Evolutionary conservation across 768 basidiomycete species (phyloP), one percentile per base, ranked within the genome.

Genomic region (Auricularia auricula-judae): DNA sequence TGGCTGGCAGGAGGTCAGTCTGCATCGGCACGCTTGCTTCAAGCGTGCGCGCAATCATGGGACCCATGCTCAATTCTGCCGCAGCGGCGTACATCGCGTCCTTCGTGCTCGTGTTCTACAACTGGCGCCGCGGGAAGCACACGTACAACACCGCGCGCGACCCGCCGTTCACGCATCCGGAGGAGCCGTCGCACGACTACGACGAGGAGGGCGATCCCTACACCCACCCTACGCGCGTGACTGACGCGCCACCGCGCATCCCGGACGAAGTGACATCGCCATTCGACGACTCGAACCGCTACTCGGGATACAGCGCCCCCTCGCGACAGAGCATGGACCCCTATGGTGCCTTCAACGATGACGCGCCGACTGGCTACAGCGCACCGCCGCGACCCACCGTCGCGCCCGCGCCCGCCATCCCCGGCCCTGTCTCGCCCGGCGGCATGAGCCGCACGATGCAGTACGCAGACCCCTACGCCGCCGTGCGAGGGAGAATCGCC

Each of bases 331-430:
- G 88, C 67, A 84, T 94, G 76, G 93, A 95, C 69, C 85, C 86
- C 16, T 94, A 95, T 70, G 93, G 93, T 59, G 93, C 92, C 33
- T 96, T 94, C 76, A 88, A 87, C 0, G 93, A 94, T 70, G 90
- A 91, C 47, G 83, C 91, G 0, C 91, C 93, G 1, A 84, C 79
- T 64, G 91, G 89, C 29, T 93, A 87, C 68, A 74, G 77, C 2
- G 75, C 73, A 35, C 39, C 39, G 16, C 61, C 60, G 33, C 29
- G 63, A 44, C 63, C 61, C 18, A 34, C 59, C 18, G 21, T 35
- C 63, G 73, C 75, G 34, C 66, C 69, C 23, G 62, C 65, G 62
- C 70, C 79, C 16, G 65, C 74, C 10, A 71, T 79, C 8, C 79
- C 82, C 29, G 80, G 59, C 73, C 73, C 66, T 79, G 0, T 68